Percentiles rank a stretch among this genome's conserved stretches.
These are phyloP conservation scores for Metrosideros polymorpha DNA, from an alignment of 441 rosid genomes.

Conservation along the genomic window DNA sequence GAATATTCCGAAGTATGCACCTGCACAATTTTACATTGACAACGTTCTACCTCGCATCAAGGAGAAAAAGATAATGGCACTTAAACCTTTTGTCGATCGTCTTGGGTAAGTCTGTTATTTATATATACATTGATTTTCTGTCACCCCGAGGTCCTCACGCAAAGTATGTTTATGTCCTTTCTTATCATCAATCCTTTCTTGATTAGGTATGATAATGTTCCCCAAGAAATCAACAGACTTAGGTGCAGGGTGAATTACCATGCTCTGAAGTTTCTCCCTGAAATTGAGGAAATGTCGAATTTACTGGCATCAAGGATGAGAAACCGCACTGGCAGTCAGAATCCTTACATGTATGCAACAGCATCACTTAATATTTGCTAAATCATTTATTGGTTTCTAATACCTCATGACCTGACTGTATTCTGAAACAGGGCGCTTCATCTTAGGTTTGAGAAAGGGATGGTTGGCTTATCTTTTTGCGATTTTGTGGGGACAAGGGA, in stretches of 20 bases:
- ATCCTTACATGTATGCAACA: slow-evolving; percentile 74
- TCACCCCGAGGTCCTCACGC: background rate
- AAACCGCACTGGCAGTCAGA: slow-evolving; percentile 81
- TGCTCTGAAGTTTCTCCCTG: slow-evolving; percentile 91
- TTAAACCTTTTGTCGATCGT: slow-evolving; percentile 98
- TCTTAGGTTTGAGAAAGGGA: slow-evolving; percentile 99
- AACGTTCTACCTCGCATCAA: slow-evolving; percentile 93
- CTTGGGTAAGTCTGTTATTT: slow-evolving; percentile 59
- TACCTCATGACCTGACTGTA: slow-evolving; percentile 3
- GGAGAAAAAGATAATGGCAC: slow-evolving; percentile 97
- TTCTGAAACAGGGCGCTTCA: slow-evolving; percentile 79
- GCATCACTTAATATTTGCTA: slow-evolving; percentile 8
- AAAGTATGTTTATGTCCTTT: background rate
- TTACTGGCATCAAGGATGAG: slow-evolving; percentile 84
- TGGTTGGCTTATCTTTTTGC: slow-evolving; percentile 96
- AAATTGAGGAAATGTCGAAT: slow-evolving; percentile 90
- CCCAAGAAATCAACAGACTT: slow-evolving; percentile 91
- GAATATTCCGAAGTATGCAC: slow-evolving; percentile 97
- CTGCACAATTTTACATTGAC: slow-evolving; percentile 92
- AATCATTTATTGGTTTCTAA: background rate
- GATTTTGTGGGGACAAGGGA: slow-evolving; percentile 98
- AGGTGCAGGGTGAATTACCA: slow-evolving; percentile 99
- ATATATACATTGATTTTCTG: background rate
- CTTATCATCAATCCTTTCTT: slow-evolving; percentile 3
- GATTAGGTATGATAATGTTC: slow-evolving; percentile 91